These are phyloP conservation scores for Spergularia bocconei DNA, from an alignment of 148 eudicot genomes.

Conservation along the genomic window DNA sequence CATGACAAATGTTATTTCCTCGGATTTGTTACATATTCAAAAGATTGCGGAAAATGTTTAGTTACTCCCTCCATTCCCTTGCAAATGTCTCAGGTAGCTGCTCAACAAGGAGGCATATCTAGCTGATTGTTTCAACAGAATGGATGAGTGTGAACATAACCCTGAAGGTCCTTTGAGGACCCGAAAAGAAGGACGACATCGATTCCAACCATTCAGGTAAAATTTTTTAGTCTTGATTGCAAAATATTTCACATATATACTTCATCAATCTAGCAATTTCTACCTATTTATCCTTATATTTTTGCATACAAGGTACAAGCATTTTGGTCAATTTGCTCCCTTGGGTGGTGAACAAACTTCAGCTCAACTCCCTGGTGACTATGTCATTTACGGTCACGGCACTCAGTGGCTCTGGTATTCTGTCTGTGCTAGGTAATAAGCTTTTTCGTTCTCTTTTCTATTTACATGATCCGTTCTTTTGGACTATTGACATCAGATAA, in stretches of 20 bases:
- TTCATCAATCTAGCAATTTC: too few relatives aligned
- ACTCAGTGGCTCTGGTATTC: constrained; percentile 52
- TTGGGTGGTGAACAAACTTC: constrained; percentile 66
- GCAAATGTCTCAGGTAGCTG: constrained; percentile 40
- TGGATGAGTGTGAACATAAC: constrained; percentile 40
- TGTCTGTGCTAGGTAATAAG: constrained; percentile 34
- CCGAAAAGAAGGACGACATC: constrained; percentile 45
- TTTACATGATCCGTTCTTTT: too few relatives aligned
- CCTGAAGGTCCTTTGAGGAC: constrained; percentile 65
- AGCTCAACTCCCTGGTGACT: constrained; percentile 35
- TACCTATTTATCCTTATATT: background rate
- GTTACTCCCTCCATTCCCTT: too few relatives aligned
- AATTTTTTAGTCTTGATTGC: background rate
- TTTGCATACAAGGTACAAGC: constrained; percentile 43
- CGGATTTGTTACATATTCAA: too few relatives aligned
- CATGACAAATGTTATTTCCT: too few relatives aligned
- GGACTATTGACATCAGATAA: too few relatives aligned
- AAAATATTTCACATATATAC: background rate
- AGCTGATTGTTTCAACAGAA: constrained; percentile 56
- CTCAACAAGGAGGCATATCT: constrained; percentile 66
- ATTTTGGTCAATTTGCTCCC: constrained; percentile 71
- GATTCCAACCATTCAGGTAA: constrained; percentile 55
- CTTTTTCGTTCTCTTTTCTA: too few relatives aligned
- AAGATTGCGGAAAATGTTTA: too few relatives aligned
- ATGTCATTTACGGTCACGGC: constrained; percentile 32